phyloP scores from a whole-genome alignment of 495 filamentous ascomycete genomes.

The Platismatia glauca region DNA sequence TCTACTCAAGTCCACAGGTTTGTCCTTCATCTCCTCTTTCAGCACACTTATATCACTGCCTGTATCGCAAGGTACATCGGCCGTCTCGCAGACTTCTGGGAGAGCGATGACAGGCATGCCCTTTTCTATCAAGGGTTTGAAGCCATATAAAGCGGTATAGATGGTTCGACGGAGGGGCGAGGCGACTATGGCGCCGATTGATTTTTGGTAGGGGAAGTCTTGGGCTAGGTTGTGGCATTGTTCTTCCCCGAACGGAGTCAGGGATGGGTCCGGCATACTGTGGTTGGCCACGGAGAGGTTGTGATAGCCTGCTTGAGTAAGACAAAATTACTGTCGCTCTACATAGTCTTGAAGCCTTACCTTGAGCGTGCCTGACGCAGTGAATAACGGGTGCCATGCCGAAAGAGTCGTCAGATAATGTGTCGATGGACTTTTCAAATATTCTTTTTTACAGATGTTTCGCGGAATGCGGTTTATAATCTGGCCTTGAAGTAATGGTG shows the following conservation, averaged over 20 bases:
- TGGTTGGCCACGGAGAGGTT: constrained; percentile 71
- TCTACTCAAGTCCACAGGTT: constrained; percentile 53
- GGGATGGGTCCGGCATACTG: constrained; percentile 61
- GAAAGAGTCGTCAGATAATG: background rate
- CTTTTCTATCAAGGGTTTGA: constrained; percentile 45
- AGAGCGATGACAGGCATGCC: constrained; percentile 55
- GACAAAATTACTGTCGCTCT: background rate
- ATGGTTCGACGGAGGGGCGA: constrained; percentile 81
- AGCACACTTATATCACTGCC: constrained; percentile 51
- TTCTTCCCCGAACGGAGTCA: constrained; percentile 65
- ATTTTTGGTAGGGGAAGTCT: constrained; percentile 54
- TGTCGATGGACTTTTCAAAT: background rate
- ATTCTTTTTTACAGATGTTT: background rate
- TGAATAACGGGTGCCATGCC: constrained; percentile 38
- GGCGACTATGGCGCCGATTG: constrained; percentile 64
- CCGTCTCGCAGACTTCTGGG: constrained; percentile 75
- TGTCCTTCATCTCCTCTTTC: constrained; percentile 32
- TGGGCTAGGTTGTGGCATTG: constrained; percentile 61
- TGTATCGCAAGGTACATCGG: constrained; percentile 68
- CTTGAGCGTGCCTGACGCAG: constrained; percentile 47
- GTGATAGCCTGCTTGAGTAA: constrained; percentile 51
- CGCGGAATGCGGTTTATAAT: background rate
- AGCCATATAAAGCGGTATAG: constrained; percentile 67
- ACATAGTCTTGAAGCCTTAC: constrained; percentile 20
- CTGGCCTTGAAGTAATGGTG: background rate